Base-by-base conservation (phyloP, 192 early-diverging fungal species). In the Umbelopsis vinacea region DNA sequence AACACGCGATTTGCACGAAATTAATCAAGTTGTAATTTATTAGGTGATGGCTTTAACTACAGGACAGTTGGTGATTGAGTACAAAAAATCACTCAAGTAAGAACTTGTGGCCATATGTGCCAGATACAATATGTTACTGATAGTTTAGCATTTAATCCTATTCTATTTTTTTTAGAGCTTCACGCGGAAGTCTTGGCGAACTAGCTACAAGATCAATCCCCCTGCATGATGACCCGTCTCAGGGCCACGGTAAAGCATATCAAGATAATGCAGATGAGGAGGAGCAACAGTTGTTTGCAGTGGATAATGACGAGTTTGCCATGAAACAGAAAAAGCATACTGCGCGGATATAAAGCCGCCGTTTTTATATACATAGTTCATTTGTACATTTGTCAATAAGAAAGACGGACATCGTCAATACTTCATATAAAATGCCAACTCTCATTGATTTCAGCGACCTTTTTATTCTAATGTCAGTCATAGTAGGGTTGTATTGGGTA, bases 21-120 rank as follows among this genome's bases (percentile, higher is more conserved):
- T 63, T 14, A 47, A 14, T 12, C 55, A 22, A 67, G 38, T 29
- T 2, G 66, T 50, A n/a, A n/a, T 1, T 15, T 1, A 17, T 0
- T 52, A 76, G 69, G 69, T 76, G 22, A 26, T 43, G 17, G 54
- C 74, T 26, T 48, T 76, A 9, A 67, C 57, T 21, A 38, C n/a
- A 19, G 55, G 69, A 4, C 74, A 76, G 35, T 35, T 76, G 15
- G 66, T 53, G 6, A 45, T 70, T 29, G 74, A 71, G 15, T 63
- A 37, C 17, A 63, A 38, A 35, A 63, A 63, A 19, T 63, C 57
- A 15, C 33, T 63, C 29, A 63, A 12, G 57, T 63, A 14, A 17
- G 57, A 43, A 43, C 11, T 37, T n/a, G 35, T 17, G 6, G 33
- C 2, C 26, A 37, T 37, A 19, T 24, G 10, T n/a, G 23, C 23